Conservation (phyloP, 2,329 filamentous ascomycete species). For the Cladosporium halotolerans region DNA sequence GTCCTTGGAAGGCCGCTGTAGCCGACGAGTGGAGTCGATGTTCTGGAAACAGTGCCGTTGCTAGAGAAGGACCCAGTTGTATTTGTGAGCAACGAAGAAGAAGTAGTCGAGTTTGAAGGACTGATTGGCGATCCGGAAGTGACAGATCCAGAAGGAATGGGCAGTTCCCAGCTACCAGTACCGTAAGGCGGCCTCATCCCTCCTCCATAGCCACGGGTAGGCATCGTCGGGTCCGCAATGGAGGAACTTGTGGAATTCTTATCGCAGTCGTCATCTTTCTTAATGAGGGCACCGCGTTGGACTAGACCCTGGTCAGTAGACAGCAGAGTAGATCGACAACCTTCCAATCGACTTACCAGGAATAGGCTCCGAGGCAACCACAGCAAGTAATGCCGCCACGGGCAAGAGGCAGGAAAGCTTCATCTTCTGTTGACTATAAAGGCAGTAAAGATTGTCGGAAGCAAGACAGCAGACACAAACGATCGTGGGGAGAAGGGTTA, state of each 20-base stretch:
- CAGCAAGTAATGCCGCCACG: slow-evolving; percentile 11
- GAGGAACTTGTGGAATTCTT: slow-evolving; percentile 10
- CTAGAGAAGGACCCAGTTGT: neutral
- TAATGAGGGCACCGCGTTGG: slow-evolving; percentile 6
- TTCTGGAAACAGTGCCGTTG: neutral
- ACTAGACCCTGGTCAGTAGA: slow-evolving; percentile 10
- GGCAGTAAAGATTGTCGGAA: slow-evolving; percentile 5
- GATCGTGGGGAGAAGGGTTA: slow-evolving; percentile 7
- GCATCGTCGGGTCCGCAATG: slow-evolving; percentile 3
- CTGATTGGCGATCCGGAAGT: slow-evolving; percentile 7
- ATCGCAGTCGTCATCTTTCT: slow-evolving; percentile 15
- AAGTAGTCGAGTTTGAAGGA: slow-evolving; percentile 1
- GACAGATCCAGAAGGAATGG: slow-evolving; percentile 1
- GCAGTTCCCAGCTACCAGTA: neutral
- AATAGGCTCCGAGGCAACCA: slow-evolving; percentile 11
- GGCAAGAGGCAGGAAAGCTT: slow-evolving; percentile 10
- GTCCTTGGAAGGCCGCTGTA: slow-evolving; percentile 8
- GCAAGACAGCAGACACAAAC: neutral
- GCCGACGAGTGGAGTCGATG: neutral
- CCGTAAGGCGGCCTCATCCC: slow-evolving; percentile 5
- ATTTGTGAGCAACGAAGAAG: neutral
- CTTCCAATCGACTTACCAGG: slow-evolving; percentile 8
- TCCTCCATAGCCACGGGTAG: slow-evolving; percentile 8
- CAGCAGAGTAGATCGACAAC: too few relatives aligned
- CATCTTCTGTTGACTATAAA: slow-evolving; percentile 7